phyloP scores from a whole-genome alignment of 1,284 basidiomycete species.

The Ceratobasidium sp. region DNA sequence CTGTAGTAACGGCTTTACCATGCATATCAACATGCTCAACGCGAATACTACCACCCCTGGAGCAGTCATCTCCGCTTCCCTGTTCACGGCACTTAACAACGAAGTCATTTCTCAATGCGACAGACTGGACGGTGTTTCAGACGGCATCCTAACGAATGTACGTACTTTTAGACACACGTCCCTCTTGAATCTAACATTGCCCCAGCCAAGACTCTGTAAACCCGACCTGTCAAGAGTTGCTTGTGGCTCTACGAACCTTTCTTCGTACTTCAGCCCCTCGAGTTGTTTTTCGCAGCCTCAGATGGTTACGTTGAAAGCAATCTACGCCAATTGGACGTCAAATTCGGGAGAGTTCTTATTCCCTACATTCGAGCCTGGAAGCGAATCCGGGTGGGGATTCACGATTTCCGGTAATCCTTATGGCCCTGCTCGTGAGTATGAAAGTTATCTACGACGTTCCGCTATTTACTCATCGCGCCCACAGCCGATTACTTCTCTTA shows the following conservation, averaged over 20 bases:
- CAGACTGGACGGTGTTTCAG: constrained; percentile 21
- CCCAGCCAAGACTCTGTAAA: constrained; percentile 28
- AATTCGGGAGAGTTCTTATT: constrained; percentile 23
- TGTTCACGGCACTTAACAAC: constrained; percentile 16
- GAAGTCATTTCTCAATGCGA: constrained; percentile 33
- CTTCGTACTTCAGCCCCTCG: constrained; percentile 7
- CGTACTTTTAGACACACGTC: neutral
- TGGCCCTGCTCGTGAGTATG: constrained; percentile 12
- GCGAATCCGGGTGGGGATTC: constrained; percentile 27
- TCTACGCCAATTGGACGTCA: constrained; percentile 33
- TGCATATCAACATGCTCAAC: constrained; percentile 26
- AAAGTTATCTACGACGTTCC: neutral
- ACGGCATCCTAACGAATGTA: constrained; percentile 27
- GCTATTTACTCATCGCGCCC: neutral
- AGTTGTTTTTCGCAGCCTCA: constrained; percentile 14
- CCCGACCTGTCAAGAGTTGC: constrained; percentile 26
- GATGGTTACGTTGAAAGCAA: constrained; percentile 24
- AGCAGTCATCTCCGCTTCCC: constrained; percentile 1
- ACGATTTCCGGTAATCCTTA: constrained; percentile 14
- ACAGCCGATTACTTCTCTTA: constrained; percentile 39
- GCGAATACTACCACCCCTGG: constrained; percentile 22
- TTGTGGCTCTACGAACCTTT: constrained; percentile 17
- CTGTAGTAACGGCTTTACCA: constrained; percentile 23
- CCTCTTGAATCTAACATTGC: neutral
- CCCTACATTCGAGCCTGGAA: constrained; percentile 19